Evolutionary conservation across 2,329 filamentous ascomycete species (phyloP), one percentile per base, ranked within the genome.

Genomic region (Clathrospora elynae): DNA sequence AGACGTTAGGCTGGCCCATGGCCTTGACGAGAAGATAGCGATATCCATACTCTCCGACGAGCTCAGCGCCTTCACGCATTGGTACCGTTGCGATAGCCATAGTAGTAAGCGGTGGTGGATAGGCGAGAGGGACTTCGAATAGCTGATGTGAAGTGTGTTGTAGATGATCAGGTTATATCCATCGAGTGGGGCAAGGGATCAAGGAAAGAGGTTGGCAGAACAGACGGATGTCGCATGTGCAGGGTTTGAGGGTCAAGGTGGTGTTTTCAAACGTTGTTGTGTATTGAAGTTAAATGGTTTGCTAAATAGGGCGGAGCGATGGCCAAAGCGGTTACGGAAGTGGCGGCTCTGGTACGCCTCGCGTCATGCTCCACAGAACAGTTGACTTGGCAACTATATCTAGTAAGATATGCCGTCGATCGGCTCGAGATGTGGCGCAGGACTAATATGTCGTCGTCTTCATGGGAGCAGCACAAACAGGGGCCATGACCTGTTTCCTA

Each of bases 1-100:
- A 49, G 11, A 49, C 46, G 6, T 49, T 49, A 19, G 46, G 22
- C 25, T 49, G 46, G 12, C 46, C 46, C n/a, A 49, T 35, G 2
- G 46, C 32, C 11, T 41, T 45, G 6, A 49, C 46, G 20, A 49
- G 46, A 9, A 49, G 42, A 4, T 49, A 49, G 4, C 46, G 46
- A 10, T 37, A 45, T 7, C 46, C 46, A 16, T 49, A 32, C 34
- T 49, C 46, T 23, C 46, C 46, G 5, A 49, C 36, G 12, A 49
- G 42, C 36, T 49, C 46, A 5, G 32, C 36, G 32, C 46, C 46
- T 20, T 49, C 46, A 20, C 46, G 42, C 46, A 49, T 29, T 18
- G 37, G 29, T 5, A 49, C 2, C 8, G 42, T 49, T 23, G 32
- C 18, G 31, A 28, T 33, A 2, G 34, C 42, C 46, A 49, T 49